Evolutionary conservation across 2,329 filamentous ascomycete species (phyloP), one percentile per base, ranked within the genome.

Genomic region (Cladorrhinum sp.): DNA sequence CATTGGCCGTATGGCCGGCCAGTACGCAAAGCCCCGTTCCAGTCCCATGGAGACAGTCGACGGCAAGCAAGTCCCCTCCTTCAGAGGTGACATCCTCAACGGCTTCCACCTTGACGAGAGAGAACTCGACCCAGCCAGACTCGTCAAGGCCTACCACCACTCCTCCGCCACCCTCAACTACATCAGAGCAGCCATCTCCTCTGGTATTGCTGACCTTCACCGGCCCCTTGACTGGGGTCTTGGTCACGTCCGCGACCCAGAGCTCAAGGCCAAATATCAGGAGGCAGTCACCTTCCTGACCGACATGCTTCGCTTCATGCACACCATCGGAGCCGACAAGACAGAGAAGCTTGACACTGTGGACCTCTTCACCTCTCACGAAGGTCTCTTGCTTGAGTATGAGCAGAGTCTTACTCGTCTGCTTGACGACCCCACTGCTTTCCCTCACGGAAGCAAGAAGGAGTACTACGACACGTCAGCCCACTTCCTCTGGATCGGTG

Each of bases 401-500:
- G 95, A 99, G 74, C 87, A 97, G 75, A 85, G 86, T 55, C 79
- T 99, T 49, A 97, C 93, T 1, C 84, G 95, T 9, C 80, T 86
- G 22, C 81, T 96, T 60, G 88, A 85, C 58, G 68, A 70, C 61
- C 68, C 72, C 24, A 63, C 70, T 62, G 67, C 67, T 58, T 81
- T 83, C 65, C 85, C 82, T 49, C 55, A 65, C 38, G 45, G 38
- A 25, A 48, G 38, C 41, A 71, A 48, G 16, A 85, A 84, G 70
- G 86, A 88, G 70, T 96, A 91, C 83, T 98, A 96, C 78, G 90
- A 96, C 76, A 98, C 93, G 0, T 96, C 92, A 3, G 91, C 92
- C 0, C 95, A 99, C 74, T 98, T 99, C 79, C 84, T 99, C 73
- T 99, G 95, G 95, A 96, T 99, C 69, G 95, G 95, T 58, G 95